Percentiles rank a stretch among this genome's conserved stretches.
These are phyloP conservation scores for Fistulinella staudtii DNA, from an alignment of 1,284 basidiomycete genomes.

Conservation along the genomic window DNA sequence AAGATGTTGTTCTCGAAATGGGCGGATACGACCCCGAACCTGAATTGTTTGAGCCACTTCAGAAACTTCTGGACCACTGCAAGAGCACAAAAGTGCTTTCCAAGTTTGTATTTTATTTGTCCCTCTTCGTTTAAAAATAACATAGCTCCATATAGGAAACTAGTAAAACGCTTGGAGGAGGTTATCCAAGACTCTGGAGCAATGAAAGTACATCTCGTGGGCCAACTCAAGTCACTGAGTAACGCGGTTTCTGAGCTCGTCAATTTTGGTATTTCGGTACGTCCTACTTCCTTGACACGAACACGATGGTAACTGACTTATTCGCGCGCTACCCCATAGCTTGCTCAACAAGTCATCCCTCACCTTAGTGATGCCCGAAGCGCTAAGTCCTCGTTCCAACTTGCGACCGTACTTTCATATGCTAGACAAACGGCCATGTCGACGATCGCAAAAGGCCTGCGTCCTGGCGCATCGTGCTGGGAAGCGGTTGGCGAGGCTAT, in stretches of 20 bases:
- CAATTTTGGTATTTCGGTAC: conserved; percentile 84
- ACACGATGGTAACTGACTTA: no score
- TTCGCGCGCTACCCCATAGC: conserved; percentile 38
- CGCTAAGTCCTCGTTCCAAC: conserved; percentile 73
- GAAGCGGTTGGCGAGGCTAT: conserved; percentile 72
- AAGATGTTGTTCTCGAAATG: conserved; percentile 70
- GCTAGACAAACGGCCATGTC: conserved; percentile 69
- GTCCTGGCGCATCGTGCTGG: conserved; percentile 68
- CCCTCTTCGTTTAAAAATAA: no score
- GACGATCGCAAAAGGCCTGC: conserved; percentile 67
- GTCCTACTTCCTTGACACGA: conserved; percentile 19
- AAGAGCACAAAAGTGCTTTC: conserved; percentile 78
- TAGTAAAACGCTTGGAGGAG: conserved; percentile 80
- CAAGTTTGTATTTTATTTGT: conserved; percentile 58
- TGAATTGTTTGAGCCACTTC: conserved; percentile 77
- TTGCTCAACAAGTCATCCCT: conserved; percentile 82
- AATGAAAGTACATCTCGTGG: conserved; percentile 65
- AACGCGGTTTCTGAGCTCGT: conserved; percentile 76
- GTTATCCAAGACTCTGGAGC: conserved; percentile 68
- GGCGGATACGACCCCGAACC: conserved; percentile 69
- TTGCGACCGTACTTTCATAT: conserved; percentile 66
- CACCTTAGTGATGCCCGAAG: conserved; percentile 74
- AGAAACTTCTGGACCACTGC: conserved; percentile 76
- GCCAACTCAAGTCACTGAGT: conserved; percentile 68
- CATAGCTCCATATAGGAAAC: conserved; percentile 76